A percentile compares a stretch with the other conserved stretches of the same genome.
phyloP scores from a whole-genome alignment of 257 asterid species.

The Solanum appendiculatum region DNA sequence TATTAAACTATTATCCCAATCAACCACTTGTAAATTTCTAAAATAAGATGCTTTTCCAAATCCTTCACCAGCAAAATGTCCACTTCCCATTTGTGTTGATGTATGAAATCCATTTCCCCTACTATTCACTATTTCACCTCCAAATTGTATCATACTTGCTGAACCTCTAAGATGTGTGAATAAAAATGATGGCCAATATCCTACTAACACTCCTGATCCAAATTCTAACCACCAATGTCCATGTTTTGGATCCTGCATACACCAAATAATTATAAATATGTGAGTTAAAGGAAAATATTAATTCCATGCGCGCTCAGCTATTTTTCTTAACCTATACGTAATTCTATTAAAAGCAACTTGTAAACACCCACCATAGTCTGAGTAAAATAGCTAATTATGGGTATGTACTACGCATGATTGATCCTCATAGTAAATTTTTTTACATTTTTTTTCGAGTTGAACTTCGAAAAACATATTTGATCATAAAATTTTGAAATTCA shows the following conservation, averaged over 20 bases:
- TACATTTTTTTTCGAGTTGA: no score
- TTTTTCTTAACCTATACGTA: not conserved
- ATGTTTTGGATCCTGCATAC: slow-evolving; percentile 43
- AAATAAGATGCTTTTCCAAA: slow-evolving; percentile 45
- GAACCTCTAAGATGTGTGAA: slow-evolving; percentile 28
- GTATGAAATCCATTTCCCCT: slow-evolving; percentile 27
- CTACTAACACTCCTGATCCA: slow-evolving; percentile 35
- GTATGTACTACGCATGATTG: not conserved
- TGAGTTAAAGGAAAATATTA: not conserved
- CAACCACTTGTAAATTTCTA: slow-evolving; percentile 37
- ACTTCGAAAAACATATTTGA: no score
- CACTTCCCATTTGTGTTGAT: slow-evolving; percentile 53
- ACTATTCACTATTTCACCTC: slow-evolving; percentile 41
- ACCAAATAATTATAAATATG: not conserved
- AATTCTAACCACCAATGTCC: slow-evolving; percentile 56
- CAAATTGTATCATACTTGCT: slow-evolving; percentile 49
- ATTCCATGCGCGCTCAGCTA: not conserved
- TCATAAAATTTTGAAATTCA: no score
- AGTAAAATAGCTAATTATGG: not conserved
- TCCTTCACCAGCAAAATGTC: slow-evolving; percentile 47
- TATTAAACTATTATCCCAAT: slow-evolving; percentile 41
- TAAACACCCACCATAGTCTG: not conserved
- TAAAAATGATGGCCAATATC: slow-evolving; percentile 43
- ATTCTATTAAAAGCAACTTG: not conserved
- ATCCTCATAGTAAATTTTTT: not conserved